Base-by-base conservation (phyloP, 2,329 filamentous ascomycete genomes). In the Akanthomyces uredinophilus region DNA sequence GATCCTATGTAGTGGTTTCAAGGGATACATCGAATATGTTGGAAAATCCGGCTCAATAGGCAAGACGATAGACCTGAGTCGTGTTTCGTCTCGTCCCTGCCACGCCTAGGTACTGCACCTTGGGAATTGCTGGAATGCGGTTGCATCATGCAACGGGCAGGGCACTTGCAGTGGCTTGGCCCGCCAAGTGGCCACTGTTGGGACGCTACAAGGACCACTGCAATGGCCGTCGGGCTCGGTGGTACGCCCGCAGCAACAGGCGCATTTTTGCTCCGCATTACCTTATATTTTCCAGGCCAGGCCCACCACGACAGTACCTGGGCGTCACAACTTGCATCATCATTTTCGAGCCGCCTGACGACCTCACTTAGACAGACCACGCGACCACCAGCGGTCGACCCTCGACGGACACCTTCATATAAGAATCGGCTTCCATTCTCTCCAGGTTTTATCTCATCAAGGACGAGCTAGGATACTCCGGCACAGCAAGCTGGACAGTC, bases 311-410 rank as follows among this genome's bases (percentile, higher is more conserved):
- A 6, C 43, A 55, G 29, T 22, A 47, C 32, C 52, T 41, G 46
- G 20, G 35, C 52, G 52, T 50, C 56, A 46, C 54, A 58, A 52
- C 50, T 59, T 60, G 56, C 56, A 60, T 60, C 61, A 63, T 60
- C 61, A 60, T 43, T 35, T 18, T 24, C 52, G 5, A 37, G 24
- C 46, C 53, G 54, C 60, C 60, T 62, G 60, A 58, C 60, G 35
- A 62, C 47, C 39, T 55, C 32, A 61, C 44, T 62, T 56, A 55
- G 44, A 62, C 52, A 4, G 43, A 56, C 60, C 60, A 62, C 60
- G 60, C 60, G 60, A 62, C 60, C 60, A 62, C 32, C 11, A 43
- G 10, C 22, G 41, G 13, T 37, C 43, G 32, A 37, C 41, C 41
- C 5, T 20, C 16, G 7, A 51, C 39, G 53, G 24, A 6, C n/a